These are phyloP conservation scores for maize (Zea mays) DNA, from an alignment of 176 grass and related monocot species.

Conservation along the genomic window Zm-B73-REFERENCE-NAM-5.0 NC_050099.1:239510001-239510500, in stretches of 20 bases:
- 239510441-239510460: slow-evolving; percentile 36
- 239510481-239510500: slow-evolving; percentile 12
- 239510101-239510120: slow-evolving; percentile 66
- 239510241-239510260: no score
- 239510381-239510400: slow-evolving; percentile 63
- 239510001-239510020: no score
- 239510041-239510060: slow-evolving; percentile 81
- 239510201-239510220: no score
- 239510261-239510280: no score
- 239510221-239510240: no score
- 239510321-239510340: slow-evolving; percentile 92
- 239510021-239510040: slow-evolving; percentile 94
- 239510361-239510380: slow-evolving; percentile 61
- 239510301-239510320: slow-evolving; percentile 84
- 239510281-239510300: slow-evolving; percentile 85
- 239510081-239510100: slow-evolving; percentile 85
- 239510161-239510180: not conserved
- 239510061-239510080: slow-evolving; percentile 64
- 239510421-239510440: slow-evolving; percentile 63
- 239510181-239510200: no score
- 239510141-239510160: slow-evolving; percentile 16
- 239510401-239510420: slow-evolving; percentile 70
- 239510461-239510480: slow-evolving; percentile 57
- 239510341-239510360: slow-evolving; percentile 59
- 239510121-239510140: slow-evolving; percentile 77